Evolutionary conservation across 78 protist species (phyloP), one percentile per base, ranked within the genome.

Genomic region (Dictyostelium discoideum): DNA sequence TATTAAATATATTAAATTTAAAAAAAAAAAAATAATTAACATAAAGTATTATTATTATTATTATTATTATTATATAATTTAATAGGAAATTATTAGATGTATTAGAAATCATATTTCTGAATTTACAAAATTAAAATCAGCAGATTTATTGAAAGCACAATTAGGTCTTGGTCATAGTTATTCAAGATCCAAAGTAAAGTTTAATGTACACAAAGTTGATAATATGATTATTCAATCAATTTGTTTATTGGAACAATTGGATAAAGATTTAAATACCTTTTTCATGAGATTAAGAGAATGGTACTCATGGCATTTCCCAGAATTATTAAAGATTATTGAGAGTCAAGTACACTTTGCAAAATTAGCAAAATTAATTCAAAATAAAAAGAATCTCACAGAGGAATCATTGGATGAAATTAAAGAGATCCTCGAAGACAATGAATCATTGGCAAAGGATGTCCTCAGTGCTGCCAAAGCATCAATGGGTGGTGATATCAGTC

Each of bases 281-380:
- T 77, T 96, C 89, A 99, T 99, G 99, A 94, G 99, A 48, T 37
- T 78, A 39, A 87, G 98, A 29, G 99, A 99, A 95, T 99, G 99
- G 99, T 99, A 99, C 87, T 78, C 97, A 48, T 99, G 99, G 98
- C 99, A 99, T 88, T 99, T 99, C 98, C 99, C 99, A 40, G 99
- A 99, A 97, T 78, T 99, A 29, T 87, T 96, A 78, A 97, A 88
- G 92, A 90, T 99, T 76, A 98, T 98, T 65, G 48, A 86, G 10
- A 99, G 99, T 86, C 98, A 98, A 97, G 85, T 76, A 90, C 40
- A 69, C 67, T 99, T 88, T 74, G 99, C 99, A 48, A 80, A 79
- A 69, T 16, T 96, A 44, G 98, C 84, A 7, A 32, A 37, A 60
- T 54, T 94, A 50, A 94, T 99, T 77, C 67, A 87, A 80, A 22